These are phyloP conservation scores for Barnettozyma botsteinii DNA, from an alignment of 805 yeast species.

Conservation along the genomic window DNA sequence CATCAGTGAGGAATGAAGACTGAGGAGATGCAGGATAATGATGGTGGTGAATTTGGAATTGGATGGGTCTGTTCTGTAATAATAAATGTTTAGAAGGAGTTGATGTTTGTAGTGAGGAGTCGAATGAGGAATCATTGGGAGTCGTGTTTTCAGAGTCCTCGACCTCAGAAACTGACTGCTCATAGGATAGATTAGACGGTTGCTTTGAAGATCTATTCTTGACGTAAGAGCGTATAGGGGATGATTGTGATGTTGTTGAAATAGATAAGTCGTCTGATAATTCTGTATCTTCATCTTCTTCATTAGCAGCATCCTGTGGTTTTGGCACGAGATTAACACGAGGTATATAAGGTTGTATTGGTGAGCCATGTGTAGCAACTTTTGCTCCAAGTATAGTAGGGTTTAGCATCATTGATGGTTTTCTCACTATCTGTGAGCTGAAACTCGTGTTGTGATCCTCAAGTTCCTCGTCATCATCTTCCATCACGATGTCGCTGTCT, in stretches of 20 bases:
- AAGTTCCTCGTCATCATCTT: constrained; percentile 6
- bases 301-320: constrained; percentile 4
- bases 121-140: not conserved
- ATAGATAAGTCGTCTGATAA: constrained; percentile 5
- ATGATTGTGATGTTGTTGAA: not conserved
- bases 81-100: not conserved
- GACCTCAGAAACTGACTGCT: not conserved
- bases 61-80: constrained; percentile 15
- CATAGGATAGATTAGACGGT: not conserved
- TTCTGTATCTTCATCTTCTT: not conserved
- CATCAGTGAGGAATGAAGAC: not conserved
- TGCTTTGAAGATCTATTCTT: not conserved
- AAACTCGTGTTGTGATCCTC: not conserved
- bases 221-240: not conserved
- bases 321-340: constrained; percentile 3
- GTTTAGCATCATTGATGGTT: constrained; percentile 11
- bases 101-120: not conserved
- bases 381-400: constrained; percentile 26
- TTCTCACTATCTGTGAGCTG: constrained; percentile 6
- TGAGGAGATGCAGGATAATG: constrained; percentile 33
- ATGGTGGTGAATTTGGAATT: constrained; percentile 39
- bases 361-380: constrained; percentile 20
- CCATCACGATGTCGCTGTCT: constrained; percentile 9
- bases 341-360: constrained; percentile 3
- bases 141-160: constrained; percentile 1